These are phyloP conservation scores for Reticulascus tulasneorum DNA, from an alignment of 2,329 filamentous ascomycete species.

Conservation along the genomic window DNA sequence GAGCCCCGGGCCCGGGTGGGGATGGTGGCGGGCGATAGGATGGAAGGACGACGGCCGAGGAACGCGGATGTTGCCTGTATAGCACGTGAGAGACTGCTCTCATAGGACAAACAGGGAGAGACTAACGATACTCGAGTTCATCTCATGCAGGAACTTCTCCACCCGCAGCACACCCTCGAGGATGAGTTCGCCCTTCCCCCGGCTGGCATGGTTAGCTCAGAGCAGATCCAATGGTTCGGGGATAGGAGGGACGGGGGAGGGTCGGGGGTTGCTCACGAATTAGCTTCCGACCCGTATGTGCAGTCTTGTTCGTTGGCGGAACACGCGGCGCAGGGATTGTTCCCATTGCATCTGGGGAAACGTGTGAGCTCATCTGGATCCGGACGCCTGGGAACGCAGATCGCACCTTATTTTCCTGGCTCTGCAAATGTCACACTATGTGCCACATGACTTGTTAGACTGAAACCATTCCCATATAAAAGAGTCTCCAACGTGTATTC, in stretches of 20 bases:
- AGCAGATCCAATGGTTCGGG: neutral
- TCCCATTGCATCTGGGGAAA: constrained; percentile 40
- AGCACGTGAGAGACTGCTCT: constrained; percentile 5
- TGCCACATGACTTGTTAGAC: too few species aligned
- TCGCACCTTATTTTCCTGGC: constrained; percentile 41
- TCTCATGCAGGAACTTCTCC: constrained; percentile 41
- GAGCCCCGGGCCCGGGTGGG: constrained; percentile 20
- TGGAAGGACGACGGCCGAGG: constrained; percentile 7
- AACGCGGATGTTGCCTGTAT: constrained; percentile 7
- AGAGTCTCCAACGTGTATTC: too few species aligned
- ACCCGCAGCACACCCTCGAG: constrained; percentile 46
- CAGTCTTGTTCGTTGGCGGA: constrained; percentile 31
- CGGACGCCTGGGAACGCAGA: constrained; percentile 2
- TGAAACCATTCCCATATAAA: too few species aligned
- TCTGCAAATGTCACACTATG: constrained; percentile 43
- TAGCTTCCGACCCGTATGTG: constrained; percentile 38
- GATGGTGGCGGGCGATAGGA: constrained; percentile 13
- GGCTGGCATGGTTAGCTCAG: constrained; percentile 21
- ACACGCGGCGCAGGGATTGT: constrained; percentile 39
- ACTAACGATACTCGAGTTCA: constrained; percentile 36
- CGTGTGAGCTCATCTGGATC: constrained; percentile 5
- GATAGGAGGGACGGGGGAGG: constrained; percentile 2
- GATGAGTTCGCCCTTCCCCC: constrained; percentile 48
- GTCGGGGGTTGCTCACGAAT: constrained; percentile 32
- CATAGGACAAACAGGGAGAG: constrained; percentile 7